Base-by-base conservation (phyloP, 1,139 yeast genomes). In the Blastobotrys ciferrii region DNA sequence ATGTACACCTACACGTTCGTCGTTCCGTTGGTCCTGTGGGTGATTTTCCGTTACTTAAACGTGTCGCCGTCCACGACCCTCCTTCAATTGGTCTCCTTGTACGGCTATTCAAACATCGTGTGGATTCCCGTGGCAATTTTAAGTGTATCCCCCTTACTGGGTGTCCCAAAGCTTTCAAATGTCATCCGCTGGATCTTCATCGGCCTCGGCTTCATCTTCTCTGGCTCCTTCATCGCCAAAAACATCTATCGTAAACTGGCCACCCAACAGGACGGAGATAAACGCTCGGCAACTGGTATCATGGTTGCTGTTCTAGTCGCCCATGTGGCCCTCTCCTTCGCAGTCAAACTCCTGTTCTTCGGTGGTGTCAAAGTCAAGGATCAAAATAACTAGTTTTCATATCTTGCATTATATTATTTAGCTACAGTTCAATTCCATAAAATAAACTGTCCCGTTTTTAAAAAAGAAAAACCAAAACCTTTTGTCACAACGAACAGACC, bases 61-160 rank as follows among this genome's bases (percentile, higher is more conserved):
- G 57, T 71, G 49, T 55, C 68, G 41, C 68, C 69, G 2, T 45
- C 61, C 9, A 59, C 65, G 11, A 61, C 70, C 61, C 72, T 69
- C 50, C 68, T 48, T 59, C 76, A 65, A 66, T 70, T 66, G 64
- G 74, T 66, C 60, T 80, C 89, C 6, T 76, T 87, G 41, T 87
- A 84, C 65, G 94, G 95, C 3, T 87, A 87, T 65, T 77, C 95
- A 32, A 84, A 84, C 60, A 71, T 84, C 6, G 75, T 83, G 49
- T 87, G 95, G 95, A 71, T 83, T 23, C 94, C 94, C 1, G 84
- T 86, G 31, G 84, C 92, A 1, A 62, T 83, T 3, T 65, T 84
- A 33, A 80, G 70, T 33, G 73, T 74, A 28, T 59, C 73, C 14
- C 74, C 75, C 4, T 54, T 72, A 30, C 60, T 71, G 33, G 69